Evolutionary conservation across 805 yeast genomes (phyloP), one percentile per base, ranked within the genome.

Genomic region (Candida pini): DNA sequence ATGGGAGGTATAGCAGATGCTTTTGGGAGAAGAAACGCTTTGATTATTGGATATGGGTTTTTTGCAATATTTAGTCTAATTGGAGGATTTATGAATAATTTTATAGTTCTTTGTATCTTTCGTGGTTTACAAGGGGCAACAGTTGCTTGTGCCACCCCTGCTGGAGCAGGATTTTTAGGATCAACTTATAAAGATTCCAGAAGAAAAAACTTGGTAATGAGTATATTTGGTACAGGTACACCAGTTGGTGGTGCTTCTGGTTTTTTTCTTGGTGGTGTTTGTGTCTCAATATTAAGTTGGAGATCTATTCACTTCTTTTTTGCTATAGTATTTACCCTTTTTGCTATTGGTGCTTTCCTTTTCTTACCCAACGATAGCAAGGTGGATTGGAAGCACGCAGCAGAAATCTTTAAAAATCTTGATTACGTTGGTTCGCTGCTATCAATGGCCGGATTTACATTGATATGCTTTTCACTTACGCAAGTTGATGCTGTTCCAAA

Each of bases 1-100:
- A 60, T 66, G 58, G 73, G 75, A 8, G 68, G 66, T 18, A 41
- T 70, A n/a, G 68, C 74, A 1, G 76, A 69, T 49, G 59, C 63
- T 0, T 49, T 69, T 45, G 74, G 74, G n/a, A 53, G 75, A 20
- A 66, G 58, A 35, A 54, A 57, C 13, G 54, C 68, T 6, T 51
- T 69, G 9, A 33, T 67, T 2, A 41, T 50, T 7, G 61, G 69
- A 12, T 68, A 54, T 33, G 23, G 43, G 8, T 43, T 49, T 14
- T 66, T 47, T 39, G 57, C 67, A 0, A 23, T 54, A 3, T 56
- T 51, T 43, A 42, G 64, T 4, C 44, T 69, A 9, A 55, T 59
- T 30, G 58, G 54, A 15, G 68, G 68, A 1, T 63, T 63, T 32
- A 57, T 61, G 64, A 31, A 58, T n/a, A 45, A 55, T 19, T 67